Evolutionary conservation across 768 basidiomycete species (phyloP).

Genomic region (Russula brevipes): DNA sequence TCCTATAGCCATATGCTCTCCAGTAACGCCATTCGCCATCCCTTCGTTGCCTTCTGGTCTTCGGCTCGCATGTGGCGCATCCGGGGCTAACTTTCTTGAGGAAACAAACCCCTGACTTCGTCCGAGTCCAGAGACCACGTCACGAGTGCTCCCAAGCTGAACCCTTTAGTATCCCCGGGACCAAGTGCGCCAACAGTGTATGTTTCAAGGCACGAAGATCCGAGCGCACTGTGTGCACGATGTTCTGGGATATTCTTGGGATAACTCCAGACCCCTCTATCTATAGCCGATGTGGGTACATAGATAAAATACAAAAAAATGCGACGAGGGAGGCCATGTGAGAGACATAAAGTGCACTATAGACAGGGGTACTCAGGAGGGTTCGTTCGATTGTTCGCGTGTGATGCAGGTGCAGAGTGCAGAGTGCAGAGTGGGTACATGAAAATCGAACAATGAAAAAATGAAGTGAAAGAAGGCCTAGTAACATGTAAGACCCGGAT

Average conservation of each 20-base stretch:
- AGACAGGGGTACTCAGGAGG: conserved; percentile 11
- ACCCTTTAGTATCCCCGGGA: background rate
- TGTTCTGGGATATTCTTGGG: background rate
- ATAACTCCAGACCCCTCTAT: conserved; percentile 12
- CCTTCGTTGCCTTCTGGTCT: too few species aligned
- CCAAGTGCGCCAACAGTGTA: background rate
- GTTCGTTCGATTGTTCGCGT: conserved; percentile 1
- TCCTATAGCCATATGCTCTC: conserved; percentile 12
- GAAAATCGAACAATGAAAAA: background rate
- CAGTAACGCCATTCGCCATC: background rate
- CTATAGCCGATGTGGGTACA: conserved; percentile 2
- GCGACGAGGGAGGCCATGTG: background rate
- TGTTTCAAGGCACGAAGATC: conserved; percentile 12
- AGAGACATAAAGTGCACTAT: conserved; percentile 5
- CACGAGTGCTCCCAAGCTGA: conserved; percentile 8
- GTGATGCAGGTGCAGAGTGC: conserved; percentile 7
- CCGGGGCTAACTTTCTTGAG: background rate
- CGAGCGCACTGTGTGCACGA: conserved; percentile 1
- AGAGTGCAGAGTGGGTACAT: background rate
- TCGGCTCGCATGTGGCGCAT: conserved; percentile 10
- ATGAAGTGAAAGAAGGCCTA: background rate
- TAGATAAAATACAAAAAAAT: conserved; percentile 20
- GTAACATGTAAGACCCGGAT: background rate
- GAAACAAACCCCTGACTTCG: conserved; percentile 4
- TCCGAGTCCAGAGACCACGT: conserved; percentile 17